A percentile compares a stretch with the other conserved stretches of the same genome.
These are phyloP conservation scores for Diddensiella caesifluorescens DNA, from an alignment of 805 yeast genomes.

Conservation along the genomic window DNA sequence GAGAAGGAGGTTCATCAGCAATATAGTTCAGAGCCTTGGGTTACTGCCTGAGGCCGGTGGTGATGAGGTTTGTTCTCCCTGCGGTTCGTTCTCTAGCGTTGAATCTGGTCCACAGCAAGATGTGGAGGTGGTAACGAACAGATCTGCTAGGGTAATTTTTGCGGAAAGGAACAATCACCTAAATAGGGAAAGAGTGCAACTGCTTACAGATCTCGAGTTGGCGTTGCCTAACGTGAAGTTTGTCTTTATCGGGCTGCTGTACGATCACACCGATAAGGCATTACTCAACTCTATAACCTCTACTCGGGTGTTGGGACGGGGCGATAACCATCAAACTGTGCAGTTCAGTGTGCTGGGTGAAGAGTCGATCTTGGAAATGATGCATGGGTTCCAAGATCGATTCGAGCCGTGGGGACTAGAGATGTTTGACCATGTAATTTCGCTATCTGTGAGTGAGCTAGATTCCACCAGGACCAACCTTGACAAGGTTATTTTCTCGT, in stretches of 20 bases:
- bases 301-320: constrained; percentile 59
- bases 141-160: constrained; percentile 46
- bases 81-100: constrained; percentile 1
- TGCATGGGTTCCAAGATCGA: constrained; percentile 67
- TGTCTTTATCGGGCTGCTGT: constrained; percentile 47
- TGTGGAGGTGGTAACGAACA: background rate
- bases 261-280: constrained; percentile 21
- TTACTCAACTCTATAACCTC: constrained; percentile 41
- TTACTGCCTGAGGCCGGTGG: constrained; percentile 31
- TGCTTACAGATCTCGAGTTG: constrained; percentile 46
- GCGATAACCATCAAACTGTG: constrained; percentile 85
- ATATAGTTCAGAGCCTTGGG: constrained; percentile 25
- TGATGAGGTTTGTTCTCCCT: constrained; percentile 26
- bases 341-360: constrained; percentile 37
- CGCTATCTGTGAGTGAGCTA: constrained; percentile 42
- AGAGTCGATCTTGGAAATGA: constrained; percentile 50
- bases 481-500: constrained; percentile 35
- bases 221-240: constrained; percentile 45
- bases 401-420: constrained; percentile 55
- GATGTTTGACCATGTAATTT: constrained; percentile 58
- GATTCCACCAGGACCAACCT: constrained; percentile 48
- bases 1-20: constrained; percentile 8
- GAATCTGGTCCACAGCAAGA: background rate
- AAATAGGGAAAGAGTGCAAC: constrained; percentile 58
- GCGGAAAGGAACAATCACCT: constrained; percentile 83